phyloP scores from a whole-genome alignment of 2,329 filamentous ascomycete species.

The Rhynchosporium graminicola region DNA sequence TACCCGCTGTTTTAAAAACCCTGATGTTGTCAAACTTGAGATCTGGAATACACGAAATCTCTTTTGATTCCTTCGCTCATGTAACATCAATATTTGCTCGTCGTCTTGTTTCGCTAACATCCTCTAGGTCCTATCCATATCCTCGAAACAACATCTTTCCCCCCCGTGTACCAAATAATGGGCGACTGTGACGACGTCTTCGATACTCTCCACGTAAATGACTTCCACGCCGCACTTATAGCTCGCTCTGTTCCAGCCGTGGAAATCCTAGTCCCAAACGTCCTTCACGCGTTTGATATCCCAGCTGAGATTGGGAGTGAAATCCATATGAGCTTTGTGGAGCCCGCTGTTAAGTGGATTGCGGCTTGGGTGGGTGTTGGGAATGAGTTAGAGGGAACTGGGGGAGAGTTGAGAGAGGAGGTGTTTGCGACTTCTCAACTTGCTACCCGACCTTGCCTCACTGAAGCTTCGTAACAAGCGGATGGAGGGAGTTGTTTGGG shows the following conservation, averaged over 20 bases:
- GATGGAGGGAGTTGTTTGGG: not conserved
- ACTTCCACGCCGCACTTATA: slow-evolving; percentile 18
- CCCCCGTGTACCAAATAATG: slow-evolving; percentile 27
- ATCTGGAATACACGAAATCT: not conserved
- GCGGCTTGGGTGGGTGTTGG: slow-evolving; percentile 13
- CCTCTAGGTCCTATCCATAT: slow-evolving; percentile 24
- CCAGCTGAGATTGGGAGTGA: slow-evolving; percentile 17
- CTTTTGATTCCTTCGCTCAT: not conserved
- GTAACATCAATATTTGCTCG: not conserved
- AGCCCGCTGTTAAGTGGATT: slow-evolving; percentile 26
- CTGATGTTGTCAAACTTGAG: not conserved
- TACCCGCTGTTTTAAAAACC: not conserved
- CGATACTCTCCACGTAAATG: slow-evolving; percentile 14
- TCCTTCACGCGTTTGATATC: slow-evolving; percentile 25
- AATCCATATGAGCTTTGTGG: slow-evolving; percentile 14
- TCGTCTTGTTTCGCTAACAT: not conserved
- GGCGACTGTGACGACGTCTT: slow-evolving; percentile 27
- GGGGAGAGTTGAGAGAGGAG: not conserved
- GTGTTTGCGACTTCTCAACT: not conserved
- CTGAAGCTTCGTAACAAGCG: not conserved
- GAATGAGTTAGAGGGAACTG: slow-evolving; percentile 21
- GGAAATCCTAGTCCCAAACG: slow-evolving; percentile 16
- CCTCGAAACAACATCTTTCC: slow-evolving; percentile 9
- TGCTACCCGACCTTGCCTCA: not conserved
- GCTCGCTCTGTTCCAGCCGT: slow-evolving; percentile 7